phyloP scores from a whole-genome alignment of 495 filamentous ascomycete genomes.

The Paragyromitra xinjiangensis region DNA sequence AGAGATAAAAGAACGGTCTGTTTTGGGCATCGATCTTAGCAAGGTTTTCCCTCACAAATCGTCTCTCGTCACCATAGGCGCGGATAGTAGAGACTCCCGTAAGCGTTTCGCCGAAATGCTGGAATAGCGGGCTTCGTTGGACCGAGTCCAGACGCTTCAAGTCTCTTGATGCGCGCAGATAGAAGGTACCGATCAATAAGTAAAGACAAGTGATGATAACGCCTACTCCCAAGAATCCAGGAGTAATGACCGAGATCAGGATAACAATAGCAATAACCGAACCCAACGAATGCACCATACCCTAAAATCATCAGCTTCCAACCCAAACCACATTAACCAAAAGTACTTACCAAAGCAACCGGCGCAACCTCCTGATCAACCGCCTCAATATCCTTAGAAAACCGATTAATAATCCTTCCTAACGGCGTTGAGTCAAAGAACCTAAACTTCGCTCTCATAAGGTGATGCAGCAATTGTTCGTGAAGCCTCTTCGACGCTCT shows the following conservation, averaged over 20 bases:
- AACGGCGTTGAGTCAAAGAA: slow-evolving; percentile 98
- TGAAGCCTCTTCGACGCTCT: slow-evolving; percentile 89
- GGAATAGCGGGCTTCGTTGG: slow-evolving; percentile 92
- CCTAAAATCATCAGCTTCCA: slow-evolving; percentile 50
- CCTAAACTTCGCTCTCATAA: slow-evolving; percentile 89
- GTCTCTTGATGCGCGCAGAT: slow-evolving; percentile 88
- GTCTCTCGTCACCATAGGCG: slow-evolving; percentile 91
- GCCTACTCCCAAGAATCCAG: slow-evolving; percentile 87
- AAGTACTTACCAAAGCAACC: slow-evolving; percentile 69
- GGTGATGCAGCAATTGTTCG: slow-evolving; percentile 74
- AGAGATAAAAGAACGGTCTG: slow-evolving; percentile 93
- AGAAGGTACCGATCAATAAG: slow-evolving; percentile 82
- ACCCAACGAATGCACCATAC: slow-evolving; percentile 73
- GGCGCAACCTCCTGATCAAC: slow-evolving; percentile 96
- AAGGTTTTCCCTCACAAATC: slow-evolving; percentile 95
- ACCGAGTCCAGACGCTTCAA: slow-evolving; percentile 95
- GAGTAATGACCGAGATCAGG: slow-evolving; percentile 91
- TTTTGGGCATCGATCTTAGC: slow-evolving; percentile 86
- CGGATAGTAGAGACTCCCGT: slow-evolving; percentile 97
- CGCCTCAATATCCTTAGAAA: slow-evolving; percentile 95
- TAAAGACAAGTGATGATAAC: slow-evolving; percentile 87
- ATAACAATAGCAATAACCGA: slow-evolving; percentile 87
- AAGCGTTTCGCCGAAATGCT: slow-evolving; percentile 97
- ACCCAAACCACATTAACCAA: not conserved
- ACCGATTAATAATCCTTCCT: slow-evolving; percentile 97